These are phyloP conservation scores for Chytriomyces confervae DNA, from an alignment of 192 early-diverging fungal species.

Conservation along the genomic window DNA sequence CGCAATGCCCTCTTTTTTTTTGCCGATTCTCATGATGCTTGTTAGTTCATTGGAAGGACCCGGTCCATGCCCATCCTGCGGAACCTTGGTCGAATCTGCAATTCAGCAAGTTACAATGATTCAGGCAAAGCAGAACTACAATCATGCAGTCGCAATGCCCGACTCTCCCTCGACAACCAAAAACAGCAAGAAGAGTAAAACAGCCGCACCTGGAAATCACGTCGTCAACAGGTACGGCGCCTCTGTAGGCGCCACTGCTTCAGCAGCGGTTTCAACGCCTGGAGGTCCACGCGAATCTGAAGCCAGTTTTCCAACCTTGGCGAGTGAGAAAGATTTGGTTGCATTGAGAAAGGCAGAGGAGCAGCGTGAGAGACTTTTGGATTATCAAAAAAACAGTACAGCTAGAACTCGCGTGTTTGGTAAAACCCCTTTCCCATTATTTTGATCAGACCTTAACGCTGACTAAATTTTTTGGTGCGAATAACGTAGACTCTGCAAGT, in stretches of 20 bases:
- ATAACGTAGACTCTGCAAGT: slow-evolving; percentile 43
- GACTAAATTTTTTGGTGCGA: slow-evolving; percentile 7
- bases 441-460: not conserved
- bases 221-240: slow-evolving; percentile 38
- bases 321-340: slow-evolving; percentile 41
- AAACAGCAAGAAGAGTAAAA: slow-evolving; percentile 12
- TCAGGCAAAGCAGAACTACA: slow-evolving; percentile 10
- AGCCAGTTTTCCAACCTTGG: slow-evolving; percentile 39
- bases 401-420: slow-evolving; percentile 55
- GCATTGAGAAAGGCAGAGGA: slow-evolving; percentile 44
- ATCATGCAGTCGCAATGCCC: not conserved
- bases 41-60: slow-evolving; percentile 45
- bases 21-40: not conserved
- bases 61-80: slow-evolving; percentile 54
- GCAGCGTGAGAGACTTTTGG: slow-evolving; percentile 48
- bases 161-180: not conserved
- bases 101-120: slow-evolving; percentile 48
- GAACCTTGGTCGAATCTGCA: slow-evolving; percentile 42
- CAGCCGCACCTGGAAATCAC: not conserved
- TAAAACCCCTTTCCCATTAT: slow-evolving; percentile 23
- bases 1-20: not conserved
- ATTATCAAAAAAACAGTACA: slow-evolving; percentile 50
- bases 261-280: slow-evolving; percentile 16
- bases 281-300: slow-evolving; percentile 2
- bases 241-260: slow-evolving; percentile 36